Evolutionary conservation across 768 basidiomycete species (phyloP).

Genomic region (Rhodocollybia butyracea): DNA sequence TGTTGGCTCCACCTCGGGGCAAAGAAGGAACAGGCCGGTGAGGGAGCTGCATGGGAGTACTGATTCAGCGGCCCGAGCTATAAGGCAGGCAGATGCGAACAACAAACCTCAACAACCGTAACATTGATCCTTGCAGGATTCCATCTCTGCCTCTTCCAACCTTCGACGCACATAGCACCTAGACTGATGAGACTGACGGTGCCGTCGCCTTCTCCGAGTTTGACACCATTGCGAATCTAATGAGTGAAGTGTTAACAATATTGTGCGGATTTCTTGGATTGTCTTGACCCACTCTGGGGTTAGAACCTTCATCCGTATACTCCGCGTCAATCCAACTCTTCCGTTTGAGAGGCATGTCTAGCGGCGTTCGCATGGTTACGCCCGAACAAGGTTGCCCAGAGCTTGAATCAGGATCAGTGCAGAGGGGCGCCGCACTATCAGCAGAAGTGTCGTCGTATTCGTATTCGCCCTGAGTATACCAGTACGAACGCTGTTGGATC

Average conservation of each 20-base stretch:
- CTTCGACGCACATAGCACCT: slow-evolving; percentile 96
- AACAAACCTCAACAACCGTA: slow-evolving; percentile 77
- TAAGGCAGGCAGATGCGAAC: not conserved
- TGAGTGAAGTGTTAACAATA: not conserved
- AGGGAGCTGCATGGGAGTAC: slow-evolving; percentile 49
- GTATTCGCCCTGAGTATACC: slow-evolving; percentile 72
- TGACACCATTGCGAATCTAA: slow-evolving; percentile 79
- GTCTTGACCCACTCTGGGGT: slow-evolving; percentile 49
- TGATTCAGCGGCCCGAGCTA: slow-evolving; percentile 1
- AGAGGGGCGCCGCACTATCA: slow-evolving; percentile 41
- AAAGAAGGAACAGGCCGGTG: slow-evolving; percentile 72
- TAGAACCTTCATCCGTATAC: slow-evolving; percentile 60
- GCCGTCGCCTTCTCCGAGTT: slow-evolving; percentile 94
- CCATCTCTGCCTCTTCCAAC: slow-evolving; percentile 87
- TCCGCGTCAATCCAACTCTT: slow-evolving; percentile 84
- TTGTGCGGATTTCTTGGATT: not conserved
- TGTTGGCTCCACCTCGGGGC: slow-evolving; percentile 89
- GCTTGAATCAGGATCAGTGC: slow-evolving; percentile 38
- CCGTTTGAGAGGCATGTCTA: slow-evolving; percentile 54
- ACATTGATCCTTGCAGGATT: slow-evolving; percentile 89
- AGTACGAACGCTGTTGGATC: slow-evolving; percentile 17
- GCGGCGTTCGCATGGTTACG: slow-evolving; percentile 34
- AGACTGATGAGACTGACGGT: slow-evolving; percentile 84
- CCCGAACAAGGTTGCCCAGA: slow-evolving; percentile 7
- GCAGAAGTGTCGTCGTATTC: slow-evolving; percentile 58